phyloP scores from a whole-genome alignment of 2,329 filamentous ascomycete species.

The Cadophora gregata region DNA sequence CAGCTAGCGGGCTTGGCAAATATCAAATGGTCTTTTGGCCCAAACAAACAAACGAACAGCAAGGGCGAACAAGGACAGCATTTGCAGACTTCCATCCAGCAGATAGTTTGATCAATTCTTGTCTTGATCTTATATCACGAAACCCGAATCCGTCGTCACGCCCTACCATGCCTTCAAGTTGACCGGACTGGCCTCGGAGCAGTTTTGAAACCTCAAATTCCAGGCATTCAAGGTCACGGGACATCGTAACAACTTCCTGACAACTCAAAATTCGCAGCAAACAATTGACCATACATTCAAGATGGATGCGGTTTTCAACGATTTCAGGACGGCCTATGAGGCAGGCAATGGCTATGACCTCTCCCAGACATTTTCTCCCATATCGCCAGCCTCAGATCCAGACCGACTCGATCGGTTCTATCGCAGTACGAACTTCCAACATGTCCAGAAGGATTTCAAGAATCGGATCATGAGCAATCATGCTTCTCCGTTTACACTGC shows the following conservation, averaged over 20 bases:
- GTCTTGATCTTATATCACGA: too few relatives aligned
- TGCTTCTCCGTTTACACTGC: slow-evolving; percentile 45
- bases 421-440: slow-evolving; percentile 71
- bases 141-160: too few relatives aligned
- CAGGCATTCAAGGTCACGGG: slow-evolving; percentile 25
- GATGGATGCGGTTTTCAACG: slow-evolving; percentile 77
- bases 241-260: slow-evolving; percentile 8
- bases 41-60: not conserved
- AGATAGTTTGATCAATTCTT: not conserved
- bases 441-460: slow-evolving; percentile 68
- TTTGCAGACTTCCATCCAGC: not conserved
- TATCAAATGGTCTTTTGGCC: not conserved
- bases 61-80: not conserved
- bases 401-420: slow-evolving; percentile 73
- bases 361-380: slow-evolving; percentile 76
- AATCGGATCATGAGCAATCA: slow-evolving; percentile 70
- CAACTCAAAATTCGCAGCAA: slow-evolving; percentile 22
- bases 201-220: not conserved
- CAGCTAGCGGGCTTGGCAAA: slow-evolving; percentile 7
- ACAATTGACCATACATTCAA: slow-evolving; percentile 28
- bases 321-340: slow-evolving; percentile 74
- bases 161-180: not conserved
- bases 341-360: slow-evolving; percentile 73
- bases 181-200: too few relatives aligned
- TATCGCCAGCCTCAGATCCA: slow-evolving; percentile 65